A percentile compares a stretch with the other conserved stretches of the same genome.
Conservation (phyloP, 768 basidiomycete species). For the Lepiota brunneoincarnata region DNA sequence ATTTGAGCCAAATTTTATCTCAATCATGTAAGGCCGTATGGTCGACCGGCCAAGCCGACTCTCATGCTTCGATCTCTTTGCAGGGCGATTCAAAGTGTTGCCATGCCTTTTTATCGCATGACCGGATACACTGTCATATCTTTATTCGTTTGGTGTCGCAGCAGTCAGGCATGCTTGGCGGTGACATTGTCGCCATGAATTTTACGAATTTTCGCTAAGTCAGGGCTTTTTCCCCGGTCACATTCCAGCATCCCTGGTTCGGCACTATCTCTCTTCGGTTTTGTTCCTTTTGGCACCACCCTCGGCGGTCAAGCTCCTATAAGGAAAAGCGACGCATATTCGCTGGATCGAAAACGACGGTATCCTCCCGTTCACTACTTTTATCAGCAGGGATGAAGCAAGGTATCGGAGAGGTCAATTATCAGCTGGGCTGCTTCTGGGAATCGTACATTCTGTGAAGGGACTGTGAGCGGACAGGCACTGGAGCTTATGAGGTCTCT, state of each 20-base stretch:
- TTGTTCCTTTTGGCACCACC: conserved; percentile 33
- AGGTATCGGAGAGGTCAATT: conserved; percentile 58
- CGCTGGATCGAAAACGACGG: conserved; percentile 76
- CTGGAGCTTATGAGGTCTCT: conserved; percentile 17
- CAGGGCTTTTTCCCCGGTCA: conserved; percentile 66
- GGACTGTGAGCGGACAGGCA: conserved; percentile 35
- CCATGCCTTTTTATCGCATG: no score
- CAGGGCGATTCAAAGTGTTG: no score
- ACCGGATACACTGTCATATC: conserved; percentile 70
- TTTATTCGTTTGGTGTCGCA: no score
- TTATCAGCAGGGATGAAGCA: conserved; percentile 56
- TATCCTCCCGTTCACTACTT: conserved; percentile 63
- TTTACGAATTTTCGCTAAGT: conserved; percentile 57
- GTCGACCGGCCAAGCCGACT: no score
- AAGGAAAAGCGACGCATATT: conserved; percentile 40
- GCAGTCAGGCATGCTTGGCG: no score
- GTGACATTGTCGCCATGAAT: conserved; percentile 71
- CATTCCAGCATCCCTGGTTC: conserved; percentile 50
- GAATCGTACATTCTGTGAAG: conserved; percentile 44
- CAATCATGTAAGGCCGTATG: conserved; percentile 43
- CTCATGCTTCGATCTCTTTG: no score
- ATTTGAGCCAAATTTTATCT: not conserved
- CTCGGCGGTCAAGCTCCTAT: conserved; percentile 44
- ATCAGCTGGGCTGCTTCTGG: conserved; percentile 58
- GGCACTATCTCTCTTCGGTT: conserved; percentile 49